phyloP scores from a whole-genome alignment of 495 filamentous ascomycete genomes.

The Lasiosphaeris hirsuta region DNA sequence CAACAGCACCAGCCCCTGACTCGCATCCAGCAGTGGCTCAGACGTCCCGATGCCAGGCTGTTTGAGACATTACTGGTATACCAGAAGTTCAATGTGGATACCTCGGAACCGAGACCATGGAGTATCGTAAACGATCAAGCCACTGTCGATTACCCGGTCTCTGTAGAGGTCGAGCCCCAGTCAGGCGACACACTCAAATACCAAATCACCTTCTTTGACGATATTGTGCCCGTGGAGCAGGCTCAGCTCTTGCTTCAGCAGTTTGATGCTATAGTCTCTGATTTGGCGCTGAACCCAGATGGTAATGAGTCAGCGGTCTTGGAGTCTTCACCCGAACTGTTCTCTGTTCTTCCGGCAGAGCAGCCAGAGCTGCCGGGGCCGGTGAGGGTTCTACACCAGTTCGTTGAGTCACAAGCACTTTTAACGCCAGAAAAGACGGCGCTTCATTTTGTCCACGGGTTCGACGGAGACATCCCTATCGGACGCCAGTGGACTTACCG shows the following conservation, averaged over 20 bases:
- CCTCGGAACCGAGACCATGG: constrained; percentile 17
- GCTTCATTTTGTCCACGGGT: constrained; percentile 55
- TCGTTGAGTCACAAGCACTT: constrained; percentile 50
- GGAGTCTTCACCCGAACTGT: constrained; percentile 29
- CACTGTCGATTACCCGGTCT: constrained; percentile 58
- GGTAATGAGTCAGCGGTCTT: constrained; percentile 22
- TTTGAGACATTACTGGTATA: constrained; percentile 82
- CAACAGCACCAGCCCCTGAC: constrained; percentile 67
- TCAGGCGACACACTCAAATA: constrained; percentile 45
- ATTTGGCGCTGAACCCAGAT: constrained; percentile 40
- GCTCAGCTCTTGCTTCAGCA: constrained; percentile 59
- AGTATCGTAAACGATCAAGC: constrained; percentile 37
- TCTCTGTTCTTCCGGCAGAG: constrained; percentile 55
- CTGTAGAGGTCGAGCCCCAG: constrained; percentile 65
- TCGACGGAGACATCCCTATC: constrained; percentile 29
- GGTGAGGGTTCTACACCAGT: constrained; percentile 56
- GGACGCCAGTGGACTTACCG: constrained; percentile 57
- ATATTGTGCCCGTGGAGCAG: constrained; percentile 60
- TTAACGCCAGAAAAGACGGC: constrained; percentile 47
- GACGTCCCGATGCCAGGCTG: constrained; percentile 52
- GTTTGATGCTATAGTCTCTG: constrained; percentile 52
- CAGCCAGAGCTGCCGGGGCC: constrained; percentile 38
- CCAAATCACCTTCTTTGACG: constrained; percentile 57
- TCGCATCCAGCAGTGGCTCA: constrained; percentile 64
- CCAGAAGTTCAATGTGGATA: constrained; percentile 50